Percentiles rank a stretch among this genome's conserved stretches.
These are phyloP conservation scores for Aspergillus costaricaensis DNA, from an alignment of 2,329 filamentous ascomycete genomes.

Conservation along the genomic window DNA sequence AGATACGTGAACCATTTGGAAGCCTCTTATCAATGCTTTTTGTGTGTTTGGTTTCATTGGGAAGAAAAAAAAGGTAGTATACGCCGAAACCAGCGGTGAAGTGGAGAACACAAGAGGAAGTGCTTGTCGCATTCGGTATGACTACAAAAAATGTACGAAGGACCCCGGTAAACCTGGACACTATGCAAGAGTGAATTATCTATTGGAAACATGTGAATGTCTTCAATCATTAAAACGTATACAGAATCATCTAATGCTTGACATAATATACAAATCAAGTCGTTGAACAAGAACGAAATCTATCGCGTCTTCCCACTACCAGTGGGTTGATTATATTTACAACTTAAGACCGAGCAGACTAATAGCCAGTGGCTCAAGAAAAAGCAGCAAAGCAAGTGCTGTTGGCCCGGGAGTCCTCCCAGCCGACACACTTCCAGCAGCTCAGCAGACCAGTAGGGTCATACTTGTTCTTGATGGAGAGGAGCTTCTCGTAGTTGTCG, in stretches of 20 bases:
- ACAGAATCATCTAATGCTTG: neutral
- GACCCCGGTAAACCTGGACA: too few relatives aligned
- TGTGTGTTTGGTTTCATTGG: too few relatives aligned
- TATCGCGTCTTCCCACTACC: neutral
- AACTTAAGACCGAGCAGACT: neutral
- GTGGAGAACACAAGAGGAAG: too few relatives aligned
- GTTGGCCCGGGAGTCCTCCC: slow-evolving; percentile 15
- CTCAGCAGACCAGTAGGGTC: slow-evolving; percentile 20
- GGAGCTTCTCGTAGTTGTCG: slow-evolving; percentile 21
- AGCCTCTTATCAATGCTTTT: too few relatives aligned
- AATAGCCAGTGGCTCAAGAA: neutral
- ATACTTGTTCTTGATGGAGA: slow-evolving; percentile 24
- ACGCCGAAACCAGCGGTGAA: too few relatives aligned
- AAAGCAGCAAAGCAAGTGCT: slow-evolving; percentile 16
- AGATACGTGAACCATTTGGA: too few relatives aligned
- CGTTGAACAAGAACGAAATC: neutral
- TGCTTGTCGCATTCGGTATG: too few relatives aligned
- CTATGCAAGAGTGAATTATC: too few relatives aligned
- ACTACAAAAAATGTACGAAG: too few relatives aligned
- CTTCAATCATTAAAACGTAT: slow-evolving; percentile 1
- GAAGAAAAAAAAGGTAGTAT: too few relatives aligned
- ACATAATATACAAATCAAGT: neutral
- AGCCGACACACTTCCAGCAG: slow-evolving; percentile 24
- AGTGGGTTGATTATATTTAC: neutral
- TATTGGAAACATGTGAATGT: neutral